Percentiles rank a stretch among this genome's conserved stretches.
These are phyloP conservation scores for Beauveria pseudobassiana DNA, from an alignment of 2,329 filamentous ascomycete species.

Conservation along the genomic window DNA sequence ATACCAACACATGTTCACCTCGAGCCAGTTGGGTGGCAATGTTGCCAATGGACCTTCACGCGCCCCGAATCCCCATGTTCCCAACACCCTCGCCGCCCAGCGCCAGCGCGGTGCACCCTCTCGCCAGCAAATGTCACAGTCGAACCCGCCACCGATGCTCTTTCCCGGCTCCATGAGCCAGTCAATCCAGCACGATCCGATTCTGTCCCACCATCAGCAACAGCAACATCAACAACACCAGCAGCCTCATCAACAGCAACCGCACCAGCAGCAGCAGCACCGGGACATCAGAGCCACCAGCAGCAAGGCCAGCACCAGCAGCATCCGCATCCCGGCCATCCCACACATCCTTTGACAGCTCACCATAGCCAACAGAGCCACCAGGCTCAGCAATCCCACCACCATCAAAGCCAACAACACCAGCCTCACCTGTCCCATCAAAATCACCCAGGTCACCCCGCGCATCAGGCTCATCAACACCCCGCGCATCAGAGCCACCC, in stretches of 20 bases:
- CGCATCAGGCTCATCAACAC: conserved; percentile 19
- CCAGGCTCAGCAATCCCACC: conserved; percentile 15
- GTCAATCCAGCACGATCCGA: conserved; percentile 33
- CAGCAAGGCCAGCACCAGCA: conserved; percentile 23
- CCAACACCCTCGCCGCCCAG: conserved; percentile 37
- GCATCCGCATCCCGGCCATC: conserved; percentile 17
- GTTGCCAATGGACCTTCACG: conserved; percentile 41
- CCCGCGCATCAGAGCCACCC: conserved; percentile 20
- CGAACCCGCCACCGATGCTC: conserved; percentile 30
- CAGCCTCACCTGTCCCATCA: conserved; percentile 18
- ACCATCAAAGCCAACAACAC: conserved; percentile 16
- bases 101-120: conserved; percentile 37
- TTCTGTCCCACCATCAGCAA: conserved; percentile 36
- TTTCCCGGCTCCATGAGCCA: conserved; percentile 32
- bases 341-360: conserved; percentile 8
- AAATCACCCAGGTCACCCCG: conserved; percentile 7
- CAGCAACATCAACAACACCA: conserved; percentile 23
- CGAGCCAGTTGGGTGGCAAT: conserved; percentile 38
- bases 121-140: conserved; percentile 36
- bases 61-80: conserved; percentile 36
- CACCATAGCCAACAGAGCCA: conserved; percentile 18
- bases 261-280: conserved; percentile 15
- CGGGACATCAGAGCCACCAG: conserved; percentile 18
- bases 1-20: conserved; percentile 47
- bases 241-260: conserved; percentile 17